Base-by-base conservation (phyloP, 208 protist species). In the Leishmania lainsoni region DNA sequence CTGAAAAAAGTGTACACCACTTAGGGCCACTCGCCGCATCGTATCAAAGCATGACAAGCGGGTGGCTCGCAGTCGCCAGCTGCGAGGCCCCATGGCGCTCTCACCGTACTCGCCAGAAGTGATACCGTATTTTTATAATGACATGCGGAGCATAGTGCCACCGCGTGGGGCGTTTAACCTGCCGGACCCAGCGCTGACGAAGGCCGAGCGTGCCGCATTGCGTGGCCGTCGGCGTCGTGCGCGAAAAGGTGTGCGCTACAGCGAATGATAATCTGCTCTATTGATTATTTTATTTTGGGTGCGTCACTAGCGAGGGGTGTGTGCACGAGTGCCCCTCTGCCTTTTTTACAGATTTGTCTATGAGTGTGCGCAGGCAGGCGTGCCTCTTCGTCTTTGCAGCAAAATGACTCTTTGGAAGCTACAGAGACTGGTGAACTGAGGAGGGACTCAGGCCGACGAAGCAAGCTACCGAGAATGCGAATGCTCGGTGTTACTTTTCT, bases 101-200 rank as follows among this genome's bases (percentile, higher is more conserved):
- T 81, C 72, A 65, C 71, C 85, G 3, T 84, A 87, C 69, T 87
- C 90, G 42, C 80, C 91, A 8, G 87, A 92, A 49, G 92, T 94
- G 72, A 85, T 95, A 42, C 94, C 94, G 22, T 95, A 87, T 83
- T 97, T 95, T 80, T 95, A 91, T 81, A 87, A 87, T 65, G 83
- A 85, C 48, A 59, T 81, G 52, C 54, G 74, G 22, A 97, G 90
- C 77, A 88, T 92, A 59, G 91, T 95, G 2, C 92, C 94, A 52
- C 92, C 92, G 32, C 85, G 75, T 26, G 94, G 91, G 5, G 75
- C 80, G 56, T 97, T 92, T 78, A 94, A 93, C 69, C 81, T 97
- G 45, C 91, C 94, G 49, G 70, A 82, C 22, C 92, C 93, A 35
- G 73, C 81, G 35, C 80, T 85, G n/a, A 85, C 89, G 5, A 81